Percentiles rank a stretch among this genome's conserved stretches.
Conservation (phyloP, 129 eudicot genomes). For the Lonicera japonica region DNA sequence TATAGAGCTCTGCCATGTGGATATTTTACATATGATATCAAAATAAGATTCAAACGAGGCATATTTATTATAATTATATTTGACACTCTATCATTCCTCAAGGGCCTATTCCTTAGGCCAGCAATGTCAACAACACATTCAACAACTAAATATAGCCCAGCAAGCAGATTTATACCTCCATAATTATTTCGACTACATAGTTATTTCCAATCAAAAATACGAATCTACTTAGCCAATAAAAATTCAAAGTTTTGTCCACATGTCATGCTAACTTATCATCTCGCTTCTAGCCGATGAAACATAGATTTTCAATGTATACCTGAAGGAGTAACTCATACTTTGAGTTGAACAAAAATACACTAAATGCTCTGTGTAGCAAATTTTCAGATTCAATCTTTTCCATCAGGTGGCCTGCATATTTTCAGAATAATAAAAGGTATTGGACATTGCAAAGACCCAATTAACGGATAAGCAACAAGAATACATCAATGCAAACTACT, state of each 20-base stretch:
- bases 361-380: constrained; percentile 91
- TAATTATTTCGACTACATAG: too few species aligned
- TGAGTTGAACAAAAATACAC: constrained; percentile 92
- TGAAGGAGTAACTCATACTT: constrained; percentile 88
- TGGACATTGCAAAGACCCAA: neutral
- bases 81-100: too few species aligned
- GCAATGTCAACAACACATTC: too few species aligned
- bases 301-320: constrained; percentile 26
- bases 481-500: neutral
- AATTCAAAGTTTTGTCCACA: neutral
- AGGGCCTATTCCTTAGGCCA: too few species aligned
- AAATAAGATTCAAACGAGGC: too few species aligned
- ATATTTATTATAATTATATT: too few species aligned
- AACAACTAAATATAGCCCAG: too few species aligned
- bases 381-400: constrained; percentile 78
- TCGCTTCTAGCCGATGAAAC: neutral
- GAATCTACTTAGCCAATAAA: too few species aligned
- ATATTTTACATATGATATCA: too few species aligned
- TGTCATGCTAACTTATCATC: neutral
- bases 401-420: constrained; percentile 85
- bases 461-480: neutral
- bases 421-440: neutral
- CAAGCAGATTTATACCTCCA: too few species aligned
- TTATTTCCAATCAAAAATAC: too few species aligned
- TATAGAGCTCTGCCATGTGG: too few species aligned